phyloP scores from a whole-genome alignment of 2,329 filamentous ascomycete species.

The Orbilia blumenaviensis region DNA sequence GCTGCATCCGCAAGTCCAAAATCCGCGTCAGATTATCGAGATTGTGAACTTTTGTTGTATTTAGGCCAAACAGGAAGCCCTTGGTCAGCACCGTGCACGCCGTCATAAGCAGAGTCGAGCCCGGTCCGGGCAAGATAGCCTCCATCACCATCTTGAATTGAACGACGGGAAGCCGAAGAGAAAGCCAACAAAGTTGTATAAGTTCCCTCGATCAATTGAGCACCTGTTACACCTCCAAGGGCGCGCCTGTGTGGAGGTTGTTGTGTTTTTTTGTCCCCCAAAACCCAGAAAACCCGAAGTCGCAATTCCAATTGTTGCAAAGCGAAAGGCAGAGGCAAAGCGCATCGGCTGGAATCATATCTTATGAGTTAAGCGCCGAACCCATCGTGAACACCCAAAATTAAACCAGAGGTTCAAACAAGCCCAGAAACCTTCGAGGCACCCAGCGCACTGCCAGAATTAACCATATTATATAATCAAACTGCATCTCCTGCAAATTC shows the following conservation, averaged over 20 bases:
- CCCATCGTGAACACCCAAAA: neutral
- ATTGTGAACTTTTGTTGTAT: constrained; percentile 78
- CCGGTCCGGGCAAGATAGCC: constrained; percentile 30
- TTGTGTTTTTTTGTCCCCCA: constrained; percentile 4
- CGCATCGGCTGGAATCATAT: constrained; percentile 1
- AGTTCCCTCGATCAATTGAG: too few species aligned
- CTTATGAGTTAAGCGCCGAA: neutral
- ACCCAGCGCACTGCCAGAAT: too few species aligned
- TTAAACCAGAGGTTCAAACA: too few species aligned
- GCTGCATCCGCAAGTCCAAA: constrained; percentile 67
- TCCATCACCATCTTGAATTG: constrained; percentile 27
- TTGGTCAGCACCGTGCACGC: constrained; percentile 75
- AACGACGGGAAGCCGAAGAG: neutral
- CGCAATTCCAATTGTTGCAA: neutral
- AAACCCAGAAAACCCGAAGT: neutral
- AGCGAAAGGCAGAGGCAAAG: too few species aligned
- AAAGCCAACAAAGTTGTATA: too few species aligned
- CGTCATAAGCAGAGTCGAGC: constrained; percentile 78
- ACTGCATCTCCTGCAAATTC: constrained; percentile 14
- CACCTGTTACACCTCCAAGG: too few species aligned
- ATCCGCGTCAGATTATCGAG: constrained; percentile 77
- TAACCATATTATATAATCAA: neutral
- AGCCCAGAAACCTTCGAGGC: too few species aligned
- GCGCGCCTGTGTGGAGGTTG: constrained; percentile 1
- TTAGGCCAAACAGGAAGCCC: constrained; percentile 78